Evolutionary conservation across 768 basidiomycete genomes (phyloP).

Genomic region (Boletus huronensis): DNA sequence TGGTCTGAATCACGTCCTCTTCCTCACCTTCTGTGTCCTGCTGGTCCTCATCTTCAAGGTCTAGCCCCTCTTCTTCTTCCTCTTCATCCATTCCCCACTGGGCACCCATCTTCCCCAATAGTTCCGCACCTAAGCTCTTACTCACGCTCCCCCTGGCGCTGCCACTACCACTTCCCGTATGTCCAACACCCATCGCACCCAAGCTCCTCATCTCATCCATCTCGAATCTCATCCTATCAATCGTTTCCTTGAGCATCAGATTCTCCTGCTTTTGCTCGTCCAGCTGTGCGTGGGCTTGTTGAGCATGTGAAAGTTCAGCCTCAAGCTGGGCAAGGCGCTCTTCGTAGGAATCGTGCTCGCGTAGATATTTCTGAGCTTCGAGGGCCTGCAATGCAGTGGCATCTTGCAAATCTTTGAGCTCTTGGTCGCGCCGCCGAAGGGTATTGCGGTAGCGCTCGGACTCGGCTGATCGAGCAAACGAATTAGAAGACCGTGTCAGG

Average conservation of each 20-base stretch:
- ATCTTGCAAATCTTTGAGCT: slow-evolving; percentile 64
- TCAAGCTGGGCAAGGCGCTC: slow-evolving; percentile 69
- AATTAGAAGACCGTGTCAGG: neutral
- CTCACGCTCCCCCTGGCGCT: slow-evolving; percentile 60
- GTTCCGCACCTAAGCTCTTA: slow-evolving; percentile 72
- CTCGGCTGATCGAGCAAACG: slow-evolving; percentile 42
- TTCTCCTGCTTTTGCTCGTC: slow-evolving; percentile 97
- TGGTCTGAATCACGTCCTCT: slow-evolving; percentile 75
- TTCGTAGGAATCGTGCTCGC: slow-evolving; percentile 71
- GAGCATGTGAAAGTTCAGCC: slow-evolving; percentile 63
- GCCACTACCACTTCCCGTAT: slow-evolving; percentile 39
- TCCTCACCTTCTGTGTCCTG: slow-evolving; percentile 58
- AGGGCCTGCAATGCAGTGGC: slow-evolving; percentile 54
- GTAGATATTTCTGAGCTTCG: slow-evolving; percentile 62
- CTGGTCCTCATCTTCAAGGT: slow-evolving; percentile 42
- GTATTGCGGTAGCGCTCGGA: slow-evolving; percentile 77
- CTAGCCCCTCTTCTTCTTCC: slow-evolving; percentile 36
- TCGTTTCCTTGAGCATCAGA: slow-evolving; percentile 89
- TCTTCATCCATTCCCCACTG: slow-evolving; percentile 43
- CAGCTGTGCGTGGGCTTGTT: slow-evolving; percentile 67
- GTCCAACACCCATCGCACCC: slow-evolving; percentile 32
- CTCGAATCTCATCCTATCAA: slow-evolving; percentile 90
- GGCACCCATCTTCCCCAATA: slow-evolving; percentile 57
- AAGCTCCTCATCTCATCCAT: slow-evolving; percentile 83
- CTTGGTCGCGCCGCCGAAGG: slow-evolving; percentile 71